These are phyloP conservation scores for Trichosphaerium sp. DNA, from an alignment of 78 protist species.

Conservation along the genomic window DNA sequence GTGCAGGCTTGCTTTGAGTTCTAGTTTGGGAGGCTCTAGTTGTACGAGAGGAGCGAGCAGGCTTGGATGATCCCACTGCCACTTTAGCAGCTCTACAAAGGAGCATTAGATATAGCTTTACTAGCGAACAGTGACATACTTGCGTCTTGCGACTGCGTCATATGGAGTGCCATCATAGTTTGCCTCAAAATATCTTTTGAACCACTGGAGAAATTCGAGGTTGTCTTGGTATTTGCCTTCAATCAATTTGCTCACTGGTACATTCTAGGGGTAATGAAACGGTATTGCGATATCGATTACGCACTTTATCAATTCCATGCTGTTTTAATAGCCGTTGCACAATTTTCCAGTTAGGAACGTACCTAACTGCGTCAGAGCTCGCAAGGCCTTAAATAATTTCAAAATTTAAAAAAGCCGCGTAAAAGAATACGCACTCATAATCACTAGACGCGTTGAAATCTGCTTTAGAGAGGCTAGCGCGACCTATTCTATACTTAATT, in stretches of 20 bases:
- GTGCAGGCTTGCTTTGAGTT: no score
- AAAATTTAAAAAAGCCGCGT: background rate
- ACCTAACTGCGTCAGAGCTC: background rate
- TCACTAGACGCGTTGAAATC: no score
- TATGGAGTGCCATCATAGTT: slow-evolving; percentile 31
- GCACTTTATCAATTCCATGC: background rate
- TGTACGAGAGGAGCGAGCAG: no score
- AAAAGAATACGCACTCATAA: slow-evolving; percentile 23
- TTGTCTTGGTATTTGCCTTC: slow-evolving; percentile 81
- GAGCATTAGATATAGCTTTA: no score
- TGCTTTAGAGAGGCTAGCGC: no score
- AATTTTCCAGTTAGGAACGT: background rate
- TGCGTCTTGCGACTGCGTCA: no score
- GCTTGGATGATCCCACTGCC: no score
- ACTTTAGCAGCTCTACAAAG: no score
- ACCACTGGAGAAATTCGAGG: slow-evolving; percentile 87
- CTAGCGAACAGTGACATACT: no score
- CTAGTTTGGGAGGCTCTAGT: no score
- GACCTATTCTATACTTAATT: no score
- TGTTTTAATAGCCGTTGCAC: background rate
- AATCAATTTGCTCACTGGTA: slow-evolving; percentile 59
- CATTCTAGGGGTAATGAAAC: background rate
- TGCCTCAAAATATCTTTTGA: slow-evolving; percentile 56
- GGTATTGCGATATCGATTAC: background rate
- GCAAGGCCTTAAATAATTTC: background rate